These are phyloP conservation scores for Litchi chinensis DNA, from an alignment of 345 rosid species.

Conservation along the genomic window DNA sequence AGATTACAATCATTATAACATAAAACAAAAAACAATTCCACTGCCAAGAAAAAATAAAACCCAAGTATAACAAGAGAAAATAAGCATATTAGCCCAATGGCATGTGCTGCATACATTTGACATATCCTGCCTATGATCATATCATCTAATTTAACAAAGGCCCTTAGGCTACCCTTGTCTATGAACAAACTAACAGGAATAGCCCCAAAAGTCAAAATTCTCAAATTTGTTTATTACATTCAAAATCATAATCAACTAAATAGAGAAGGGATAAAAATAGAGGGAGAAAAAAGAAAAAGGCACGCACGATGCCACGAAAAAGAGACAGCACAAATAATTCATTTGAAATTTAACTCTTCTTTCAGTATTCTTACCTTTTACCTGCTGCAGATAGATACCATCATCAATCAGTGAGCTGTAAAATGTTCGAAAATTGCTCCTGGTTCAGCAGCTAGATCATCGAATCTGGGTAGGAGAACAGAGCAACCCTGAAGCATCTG, in stretches of 20 bases:
- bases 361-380: slow-evolving; percentile 28
- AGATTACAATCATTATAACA: background rate
- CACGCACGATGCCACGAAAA: background rate
- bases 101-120: slow-evolving; percentile 27
- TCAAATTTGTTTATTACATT: slow-evolving; percentile 35
- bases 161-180: slow-evolving; percentile 35
- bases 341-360: slow-evolving; percentile 26
- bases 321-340: slow-evolving; percentile 31
- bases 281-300: background rate
- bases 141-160: slow-evolving; percentile 35
- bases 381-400: slow-evolving; percentile 21
- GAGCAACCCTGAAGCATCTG: slow-evolving; percentile 91
- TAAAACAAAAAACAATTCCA: background rate
- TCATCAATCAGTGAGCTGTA: slow-evolving; percentile 11
- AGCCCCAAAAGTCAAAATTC: slow-evolving; percentile 40
- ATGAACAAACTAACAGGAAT: slow-evolving; percentile 39
- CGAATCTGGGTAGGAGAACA: slow-evolving; percentile 89
- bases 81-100: slow-evolving; percentile 27
- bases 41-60: slow-evolving; percentile 6
- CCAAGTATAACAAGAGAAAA: slow-evolving; percentile 14
- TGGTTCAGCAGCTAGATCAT: slow-evolving; percentile 30
- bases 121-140: slow-evolving; percentile 34
- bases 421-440: slow-evolving; percentile 14
- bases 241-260: slow-evolving; percentile 37
- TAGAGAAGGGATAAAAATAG: slow-evolving; percentile 1